phyloP scores from a whole-genome alignment of 345 rosid genomes.

The Aquilaria yunnanensis region DNA sequence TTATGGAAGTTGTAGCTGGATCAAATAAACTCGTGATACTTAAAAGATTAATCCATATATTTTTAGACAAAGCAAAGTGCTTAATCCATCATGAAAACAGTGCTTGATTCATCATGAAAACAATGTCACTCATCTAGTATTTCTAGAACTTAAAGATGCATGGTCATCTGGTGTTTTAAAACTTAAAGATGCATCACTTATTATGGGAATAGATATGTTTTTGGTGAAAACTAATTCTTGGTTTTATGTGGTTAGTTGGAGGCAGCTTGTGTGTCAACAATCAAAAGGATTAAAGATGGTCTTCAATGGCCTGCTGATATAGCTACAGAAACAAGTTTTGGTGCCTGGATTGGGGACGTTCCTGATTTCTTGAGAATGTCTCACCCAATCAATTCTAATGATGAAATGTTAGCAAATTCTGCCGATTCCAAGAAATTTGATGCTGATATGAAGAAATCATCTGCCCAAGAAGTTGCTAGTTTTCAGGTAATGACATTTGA shows the following conservation, averaged over 20 bases:
- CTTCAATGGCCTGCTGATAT: conserved; percentile 56
- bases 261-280: conserved; percentile 29
- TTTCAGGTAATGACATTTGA: conserved; percentile 50
- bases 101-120: too few relatives aligned
- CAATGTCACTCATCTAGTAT: too few relatives aligned
- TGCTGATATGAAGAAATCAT: conserved; percentile 35
- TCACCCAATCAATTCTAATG: conserved; percentile 22
- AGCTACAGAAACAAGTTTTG: conserved; percentile 29
- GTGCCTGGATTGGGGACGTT: conserved; percentile 62
- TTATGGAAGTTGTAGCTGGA: too few relatives aligned
- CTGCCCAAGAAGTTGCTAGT: conserved; percentile 61
- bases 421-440: conserved; percentile 28
- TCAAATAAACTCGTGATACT: too few relatives aligned
- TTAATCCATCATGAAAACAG: too few relatives aligned
- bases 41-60: too few relatives aligned
- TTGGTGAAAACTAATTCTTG: neutral
- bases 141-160: neutral
- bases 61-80: too few relatives aligned
- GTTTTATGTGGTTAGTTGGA: conserved; percentile 40
- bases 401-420: conserved; percentile 29
- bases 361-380: conserved; percentile 49
- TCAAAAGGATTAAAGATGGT: conserved; percentile 61
- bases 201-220: too few relatives aligned
- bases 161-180: too few relatives aligned
- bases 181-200: too few relatives aligned